Evolutionary conservation across 2,329 filamentous ascomycete genomes (phyloP).

Genomic region (Hypomyces rosellus): DNA sequence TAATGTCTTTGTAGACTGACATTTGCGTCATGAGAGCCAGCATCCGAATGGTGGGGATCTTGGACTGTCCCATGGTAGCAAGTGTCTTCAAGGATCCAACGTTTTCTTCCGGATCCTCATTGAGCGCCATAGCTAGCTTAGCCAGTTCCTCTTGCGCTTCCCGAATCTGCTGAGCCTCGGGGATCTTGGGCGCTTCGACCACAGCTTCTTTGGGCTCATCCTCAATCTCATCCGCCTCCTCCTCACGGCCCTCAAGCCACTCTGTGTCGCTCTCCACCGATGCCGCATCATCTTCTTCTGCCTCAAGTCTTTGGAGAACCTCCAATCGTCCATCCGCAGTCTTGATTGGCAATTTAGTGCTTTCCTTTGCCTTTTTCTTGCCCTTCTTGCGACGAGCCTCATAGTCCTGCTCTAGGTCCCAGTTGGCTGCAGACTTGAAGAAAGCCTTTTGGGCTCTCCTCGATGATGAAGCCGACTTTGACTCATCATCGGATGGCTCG

Average conservation of each 20-base stretch:
- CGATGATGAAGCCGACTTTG: slow-evolving; percentile 21
- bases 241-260: slow-evolving; percentile 57
- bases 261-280: slow-evolving; percentile 53
- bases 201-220: slow-evolving; percentile 41
- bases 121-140: slow-evolving; percentile 70
- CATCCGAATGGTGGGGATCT: slow-evolving; percentile 71
- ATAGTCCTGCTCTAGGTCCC: slow-evolving; percentile 91
- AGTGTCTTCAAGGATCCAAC: slow-evolving; percentile 71
- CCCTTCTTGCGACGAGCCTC: slow-evolving; percentile 73
- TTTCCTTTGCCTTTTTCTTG: slow-evolving; percentile 66
- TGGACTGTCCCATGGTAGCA: slow-evolving; percentile 64
- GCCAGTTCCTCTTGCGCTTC: slow-evolving; percentile 91
- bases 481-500: slow-evolving; percentile 40
- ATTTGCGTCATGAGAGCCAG: slow-evolving; percentile 81
- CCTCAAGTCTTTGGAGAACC: slow-evolving; percentile 47
- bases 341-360: slow-evolving; percentile 76
- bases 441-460: slow-evolving; percentile 55
- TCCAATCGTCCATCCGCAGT: slow-evolving; percentile 70
- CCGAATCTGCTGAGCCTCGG: slow-evolving; percentile 71
- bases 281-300: slow-evolving; percentile 52
- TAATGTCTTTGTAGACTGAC: slow-evolving; percentile 89
- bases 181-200: slow-evolving; percentile 56
- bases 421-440: slow-evolving; percentile 68
- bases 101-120: slow-evolving; percentile 91
- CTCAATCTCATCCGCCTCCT: slow-evolving; percentile 29